phyloP scores from a whole-genome alignment of 345 rosid species.

The Lepidium africanum region DNA sequence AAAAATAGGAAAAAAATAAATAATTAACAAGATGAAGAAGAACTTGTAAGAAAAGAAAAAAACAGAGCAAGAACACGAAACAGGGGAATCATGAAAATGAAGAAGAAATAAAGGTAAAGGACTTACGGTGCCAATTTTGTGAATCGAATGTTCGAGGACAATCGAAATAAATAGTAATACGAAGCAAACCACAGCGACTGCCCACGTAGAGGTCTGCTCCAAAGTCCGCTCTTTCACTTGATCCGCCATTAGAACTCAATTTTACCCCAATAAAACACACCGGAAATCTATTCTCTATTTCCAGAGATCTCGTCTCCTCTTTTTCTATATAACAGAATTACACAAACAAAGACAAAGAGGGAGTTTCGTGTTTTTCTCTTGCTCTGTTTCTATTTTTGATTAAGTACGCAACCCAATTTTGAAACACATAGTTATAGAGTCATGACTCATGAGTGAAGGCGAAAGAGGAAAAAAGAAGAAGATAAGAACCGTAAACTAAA shows the following conservation, averaged over 20 bases:
- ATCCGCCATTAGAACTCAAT: conserved; percentile 10
- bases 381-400: not conserved
- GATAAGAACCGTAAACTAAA: conserved; percentile 7
- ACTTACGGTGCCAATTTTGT: conserved; percentile 31
- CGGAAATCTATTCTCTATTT: not conserved
- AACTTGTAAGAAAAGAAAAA: not conserved
- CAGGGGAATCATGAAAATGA: not conserved
- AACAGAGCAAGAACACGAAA: conserved; percentile 42
- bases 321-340: not conserved
- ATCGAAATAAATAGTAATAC: conserved; percentile 46
- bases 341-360: not conserved
- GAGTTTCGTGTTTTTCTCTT: not conserved
- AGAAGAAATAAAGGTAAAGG: not conserved
- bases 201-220: conserved; percentile 78
- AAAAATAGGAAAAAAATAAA: too few species aligned
- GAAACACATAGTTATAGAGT: not conserved
- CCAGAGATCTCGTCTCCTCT: not conserved
- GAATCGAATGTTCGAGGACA: conserved; percentile 49
- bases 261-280: not conserved
- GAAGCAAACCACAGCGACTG: conserved; percentile 70
- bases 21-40: not conserved
- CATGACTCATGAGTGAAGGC: not conserved
- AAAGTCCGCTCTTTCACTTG: conserved; percentile 32
- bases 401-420: not conserved
- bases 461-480: not conserved